Base-by-base conservation (phyloP, 768 basidiomycete genomes). In the Boletus rubroflammeus region DNA sequence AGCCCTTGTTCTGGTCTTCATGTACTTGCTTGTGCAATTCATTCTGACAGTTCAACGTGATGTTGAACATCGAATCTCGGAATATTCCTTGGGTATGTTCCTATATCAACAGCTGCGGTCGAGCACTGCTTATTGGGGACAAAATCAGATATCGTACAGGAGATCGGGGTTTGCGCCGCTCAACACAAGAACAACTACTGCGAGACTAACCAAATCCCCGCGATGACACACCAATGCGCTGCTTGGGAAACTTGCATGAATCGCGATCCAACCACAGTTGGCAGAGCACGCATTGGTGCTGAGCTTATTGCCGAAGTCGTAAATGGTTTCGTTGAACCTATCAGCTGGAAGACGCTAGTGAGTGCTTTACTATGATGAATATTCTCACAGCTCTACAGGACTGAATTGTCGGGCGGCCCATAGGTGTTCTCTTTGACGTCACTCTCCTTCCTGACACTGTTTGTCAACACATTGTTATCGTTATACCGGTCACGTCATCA, bases 281-380 rank as follows among this genome's bases (percentile, higher is more conserved):
- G 93, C 1, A 88, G 93, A 54, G 91, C 93, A 55, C 85, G 83
- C 63, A 88, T 99, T 60, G 86, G 90, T 41, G 94, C 95, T 53
- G 93, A 98, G 77, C 84, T 97, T 53, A 86, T 98, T 71, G 96
- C 93, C 49, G 95, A 97, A 66, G 89, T 98, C 41, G 86, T 98
- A 57, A 97, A 98, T 68, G 86, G 92, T 1, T 99, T 99, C 67
- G 90, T 98, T 14, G 96, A 99, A 67, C 89, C 90, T 46, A 95
- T 99, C 72, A 93, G 89, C 69, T 98, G 94, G 93, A 97, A 95
- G 75, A 94, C 94, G 13, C 74, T 98, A 71, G 96, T 92, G 58
- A 72, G 89, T 73, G 28, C 51, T 50, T 43, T 55, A 36, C 45
- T 41, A 3, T 43, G 64, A 49, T 45, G 41, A 47, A 50, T 38